Conservation (phyloP, 1,284 basidiomycete species). For the Trametes hirsuta region DNA sequence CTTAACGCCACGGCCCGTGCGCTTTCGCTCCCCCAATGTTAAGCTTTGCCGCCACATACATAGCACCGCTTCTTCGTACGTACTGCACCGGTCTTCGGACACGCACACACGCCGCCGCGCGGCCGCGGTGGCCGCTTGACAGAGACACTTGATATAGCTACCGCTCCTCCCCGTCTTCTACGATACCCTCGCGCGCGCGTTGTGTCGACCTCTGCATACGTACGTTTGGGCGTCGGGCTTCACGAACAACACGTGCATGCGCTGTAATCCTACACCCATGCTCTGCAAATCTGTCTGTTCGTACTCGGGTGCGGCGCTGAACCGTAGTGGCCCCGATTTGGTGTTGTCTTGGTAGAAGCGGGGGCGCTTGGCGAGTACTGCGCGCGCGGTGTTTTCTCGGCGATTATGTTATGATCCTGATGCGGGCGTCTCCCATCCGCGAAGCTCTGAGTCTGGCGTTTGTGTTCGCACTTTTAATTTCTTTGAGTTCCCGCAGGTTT, state of each 20-base stretch:
- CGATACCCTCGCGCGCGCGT: slow-evolving; percentile 22
- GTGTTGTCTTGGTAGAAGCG: too few species aligned
- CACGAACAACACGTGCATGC: slow-evolving; percentile 19
- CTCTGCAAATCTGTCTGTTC: neutral
- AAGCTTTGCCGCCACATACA: neutral
- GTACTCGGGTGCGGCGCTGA: neutral
- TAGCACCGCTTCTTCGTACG: neutral
- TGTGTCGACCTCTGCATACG: slow-evolving; percentile 18
- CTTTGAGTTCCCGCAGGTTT: too few species aligned
- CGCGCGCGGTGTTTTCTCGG: too few species aligned
- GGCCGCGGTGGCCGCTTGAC: neutral
- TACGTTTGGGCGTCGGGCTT: slow-evolving; percentile 21
- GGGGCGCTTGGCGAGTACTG: too few species aligned
- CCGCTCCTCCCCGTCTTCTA: neutral
- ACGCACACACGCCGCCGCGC: neutral
- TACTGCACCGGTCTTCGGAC: neutral
- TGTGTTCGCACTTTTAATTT: too few species aligned
- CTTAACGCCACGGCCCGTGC: slow-evolving; percentile 7
- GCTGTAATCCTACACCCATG: slow-evolving; percentile 13
- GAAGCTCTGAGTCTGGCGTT: too few species aligned
- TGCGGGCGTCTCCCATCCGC: too few species aligned
- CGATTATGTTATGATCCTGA: too few species aligned
- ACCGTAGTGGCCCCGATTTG: too few species aligned
- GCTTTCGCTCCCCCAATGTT: neutral
- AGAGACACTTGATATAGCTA: slow-evolving; percentile 10